phyloP scores from a whole-genome alignment of 495 filamentous ascomycete genomes.

The Hypoxylon lienhwacheense region DNA sequence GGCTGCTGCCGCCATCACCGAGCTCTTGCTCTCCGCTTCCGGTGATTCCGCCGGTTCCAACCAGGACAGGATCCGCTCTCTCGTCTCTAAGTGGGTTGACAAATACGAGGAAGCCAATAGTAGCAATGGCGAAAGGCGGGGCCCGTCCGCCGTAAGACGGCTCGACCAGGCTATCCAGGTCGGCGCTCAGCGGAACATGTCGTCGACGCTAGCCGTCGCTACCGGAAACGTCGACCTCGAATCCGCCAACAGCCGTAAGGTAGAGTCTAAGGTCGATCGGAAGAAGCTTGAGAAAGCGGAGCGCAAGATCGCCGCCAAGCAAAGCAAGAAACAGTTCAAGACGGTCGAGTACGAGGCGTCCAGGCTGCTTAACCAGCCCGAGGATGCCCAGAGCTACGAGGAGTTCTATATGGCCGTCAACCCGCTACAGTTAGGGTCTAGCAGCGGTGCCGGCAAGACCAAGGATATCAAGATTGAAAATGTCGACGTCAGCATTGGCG shows the following conservation, averaged over 20 bases:
- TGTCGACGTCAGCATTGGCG: constrained; percentile 90
- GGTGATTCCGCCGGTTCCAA: constrained; percentile 69
- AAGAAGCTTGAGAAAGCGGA: constrained; percentile 99
- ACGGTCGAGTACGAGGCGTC: constrained; percentile 97
- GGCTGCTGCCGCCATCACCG: constrained; percentile 79
- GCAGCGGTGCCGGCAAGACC: constrained; percentile 71
- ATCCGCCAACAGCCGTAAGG: constrained; percentile 85
- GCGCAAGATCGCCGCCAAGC: constrained; percentile 95
- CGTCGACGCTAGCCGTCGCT: constrained; percentile 86
- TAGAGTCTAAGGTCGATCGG: constrained; percentile 94
- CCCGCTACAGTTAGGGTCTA: constrained; percentile 82
- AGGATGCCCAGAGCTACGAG: constrained; percentile 91
- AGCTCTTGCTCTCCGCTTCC: constrained; percentile 86
- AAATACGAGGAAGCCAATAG: constrained; percentile 74
- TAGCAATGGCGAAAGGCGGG: constrained; percentile 53
- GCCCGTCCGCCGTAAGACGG: constrained; percentile 77
- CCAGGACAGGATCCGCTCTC: constrained; percentile 72
- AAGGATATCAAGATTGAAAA: constrained; percentile 99
- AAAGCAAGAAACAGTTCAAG: constrained; percentile 97
- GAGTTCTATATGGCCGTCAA: constrained; percentile 99
- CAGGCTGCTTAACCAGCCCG: constrained; percentile 77
- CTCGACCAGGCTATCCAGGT: constrained; percentile 97
- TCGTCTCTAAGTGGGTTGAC: constrained; percentile 90
- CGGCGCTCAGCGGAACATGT: constrained; percentile 89
- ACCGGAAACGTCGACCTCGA: constrained; percentile 87